Base-by-base conservation (phyloP, 306 rosid species). In the Hylodesmum podocarpum region DNA sequence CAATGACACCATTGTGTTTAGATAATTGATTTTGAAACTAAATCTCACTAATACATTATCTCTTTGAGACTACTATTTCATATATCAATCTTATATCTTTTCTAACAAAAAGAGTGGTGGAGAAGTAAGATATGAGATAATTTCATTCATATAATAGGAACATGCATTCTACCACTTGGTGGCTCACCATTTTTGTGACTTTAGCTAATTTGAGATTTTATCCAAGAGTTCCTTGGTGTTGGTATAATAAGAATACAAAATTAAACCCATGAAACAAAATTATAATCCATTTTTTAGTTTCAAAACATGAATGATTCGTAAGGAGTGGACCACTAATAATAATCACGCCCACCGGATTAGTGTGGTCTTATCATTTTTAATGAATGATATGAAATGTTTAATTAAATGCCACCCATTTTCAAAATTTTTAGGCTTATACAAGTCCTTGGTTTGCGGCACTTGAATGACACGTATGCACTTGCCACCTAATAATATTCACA, bases 261-360 rank as follows among this genome's bases (percentile, higher is more conserved):
- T 22, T 18, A 19, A 18, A 53, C 7, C 67, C 29, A 11, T 11
- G 34, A 54, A 54, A 72, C 51, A 41, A 73, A n/a, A 22, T 18
- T 46, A 25, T 25, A n/a, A 15, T 10, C 18, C 41, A 21, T 22
- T 58, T 3, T 55, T 29, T 66, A 70, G 49, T 31, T 68, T 69
- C 83, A 78, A 78, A 40, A 37, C 5, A 27, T 31, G 11, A 62
- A 74, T 51, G 72, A 79, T 80, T 36, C 43, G 58, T 4, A 19
- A 10, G 61, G n/a, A 37, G 53, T 47, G 76, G 84, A 76, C 82
- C 80, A 72, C 82, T 71, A 80, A 44, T 77, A 78, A 34, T 80
- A 55, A 76, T 21, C 24, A 55, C 28, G 12, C 9, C 47, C 76
- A 54, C 9, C 47, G 72, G 77, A 78, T 66, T 62, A 62, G 65